These are phyloP conservation scores for Bothriochloa decipiens DNA, from an alignment of 176 grass and related monocot species.

Conservation along the genomic window DNA sequence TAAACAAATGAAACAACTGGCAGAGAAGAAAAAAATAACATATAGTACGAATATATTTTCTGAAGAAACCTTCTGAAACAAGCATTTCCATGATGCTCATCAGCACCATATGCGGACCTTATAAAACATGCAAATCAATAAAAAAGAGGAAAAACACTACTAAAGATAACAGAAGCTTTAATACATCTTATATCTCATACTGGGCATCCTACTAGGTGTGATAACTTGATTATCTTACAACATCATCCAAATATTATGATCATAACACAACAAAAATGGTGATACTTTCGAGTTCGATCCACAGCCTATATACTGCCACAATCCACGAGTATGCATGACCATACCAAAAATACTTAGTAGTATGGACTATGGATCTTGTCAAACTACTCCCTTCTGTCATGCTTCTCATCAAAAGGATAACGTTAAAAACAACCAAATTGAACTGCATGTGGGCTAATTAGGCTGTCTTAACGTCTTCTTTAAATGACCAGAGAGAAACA, in stretches of 20 bases:
- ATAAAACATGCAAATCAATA: constrained; percentile 8
- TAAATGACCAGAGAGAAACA: neutral
- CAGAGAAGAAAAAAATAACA: neutral
- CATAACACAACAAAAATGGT: neutral
- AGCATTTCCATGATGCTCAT: constrained; percentile 9
- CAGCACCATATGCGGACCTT: neutral
- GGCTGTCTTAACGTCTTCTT: neutral
- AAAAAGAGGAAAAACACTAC: neutral
- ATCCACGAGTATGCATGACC: neutral
- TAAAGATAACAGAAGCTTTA: neutral
- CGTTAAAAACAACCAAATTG: neutral
- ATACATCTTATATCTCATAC: neutral
- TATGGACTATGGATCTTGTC: neutral
- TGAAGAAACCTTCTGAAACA: constrained; percentile 27
- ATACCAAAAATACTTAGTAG: neutral
- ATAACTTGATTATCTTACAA: constrained; percentile 8
- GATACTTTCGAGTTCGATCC: neutral
- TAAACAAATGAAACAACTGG: constrained; percentile 29
- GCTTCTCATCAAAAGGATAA: neutral
- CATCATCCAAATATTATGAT: neutral
- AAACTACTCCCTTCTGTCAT: neutral
- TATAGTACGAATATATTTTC: constrained; percentile 4
- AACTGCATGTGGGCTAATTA: neutral
- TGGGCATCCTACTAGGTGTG: constrained; percentile 19
- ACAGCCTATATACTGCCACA: neutral